Evolutionary conservation across 2,329 filamentous ascomycete genomes (phyloP).

Genomic region (Hymenoscyphus occultus): DNA sequence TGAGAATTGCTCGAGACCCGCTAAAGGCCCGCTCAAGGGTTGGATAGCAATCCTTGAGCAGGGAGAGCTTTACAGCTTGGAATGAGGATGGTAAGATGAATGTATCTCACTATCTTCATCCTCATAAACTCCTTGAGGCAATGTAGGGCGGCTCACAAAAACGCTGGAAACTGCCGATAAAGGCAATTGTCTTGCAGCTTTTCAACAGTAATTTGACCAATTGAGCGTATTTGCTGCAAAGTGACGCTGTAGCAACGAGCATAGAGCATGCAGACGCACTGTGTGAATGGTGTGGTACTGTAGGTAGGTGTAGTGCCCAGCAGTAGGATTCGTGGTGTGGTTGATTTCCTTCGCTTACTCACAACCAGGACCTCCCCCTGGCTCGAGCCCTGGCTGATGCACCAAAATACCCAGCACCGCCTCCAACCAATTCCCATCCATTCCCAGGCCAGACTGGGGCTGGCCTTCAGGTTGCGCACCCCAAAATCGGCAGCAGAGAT

Average conservation of each 20-base stretch:
- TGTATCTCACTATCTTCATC: background rate
- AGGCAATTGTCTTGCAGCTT: background rate
- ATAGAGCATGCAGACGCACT: background rate
- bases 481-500: background rate
- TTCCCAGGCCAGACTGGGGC: background rate
- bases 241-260: background rate
- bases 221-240: background rate
- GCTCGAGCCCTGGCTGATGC: background rate
- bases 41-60: background rate
- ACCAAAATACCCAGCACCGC: conserved; percentile 7
- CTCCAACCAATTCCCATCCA: background rate
- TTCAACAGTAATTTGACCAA: background rate
- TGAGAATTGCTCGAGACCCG: background rate
- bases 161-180: conserved; percentile 1
- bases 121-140: background rate
- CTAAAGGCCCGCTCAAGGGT: background rate
- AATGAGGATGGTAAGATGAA: background rate
- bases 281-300: background rate
- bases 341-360: background rate
- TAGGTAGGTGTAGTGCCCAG: no score
- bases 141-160: background rate
- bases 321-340: background rate
- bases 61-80: background rate
- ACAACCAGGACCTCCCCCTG: conserved; percentile 1
- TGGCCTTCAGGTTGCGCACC: background rate